Evolutionary conservation across 2,329 filamentous ascomycete species (phyloP).

Genomic region (Pseudohalonectria lignicola): DNA sequence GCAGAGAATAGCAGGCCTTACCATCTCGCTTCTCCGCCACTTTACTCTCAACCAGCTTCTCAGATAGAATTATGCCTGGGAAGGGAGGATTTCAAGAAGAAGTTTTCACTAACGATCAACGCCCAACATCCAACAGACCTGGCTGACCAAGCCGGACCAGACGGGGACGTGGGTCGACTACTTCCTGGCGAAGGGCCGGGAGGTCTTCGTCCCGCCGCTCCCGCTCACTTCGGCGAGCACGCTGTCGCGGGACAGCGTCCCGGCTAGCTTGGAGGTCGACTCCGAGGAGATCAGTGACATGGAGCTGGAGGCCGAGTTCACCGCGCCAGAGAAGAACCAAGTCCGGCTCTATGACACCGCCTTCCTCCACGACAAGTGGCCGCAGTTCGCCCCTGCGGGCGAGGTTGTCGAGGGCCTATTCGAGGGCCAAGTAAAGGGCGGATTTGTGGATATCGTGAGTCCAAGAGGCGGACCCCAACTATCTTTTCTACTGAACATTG

Average conservation of each 20-base stretch:
- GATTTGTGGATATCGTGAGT: too few species aligned
- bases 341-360: slow-evolving; percentile 14
- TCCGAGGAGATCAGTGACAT: too few species aligned
- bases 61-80: not conserved
- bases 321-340: slow-evolving; percentile 14
- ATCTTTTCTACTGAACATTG: too few species aligned
- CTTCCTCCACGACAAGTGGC: slow-evolving; percentile 24
- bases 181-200: slow-evolving; percentile 28
- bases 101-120: not conserved
- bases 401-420: too few species aligned
- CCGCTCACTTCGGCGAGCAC: slow-evolving; percentile 13
- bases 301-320: slow-evolving; percentile 22
- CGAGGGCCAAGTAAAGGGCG: too few species aligned
- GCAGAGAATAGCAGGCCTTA: too few species aligned
- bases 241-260: slow-evolving; percentile 22
- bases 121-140: slow-evolving; percentile 16
- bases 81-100: too few species aligned
- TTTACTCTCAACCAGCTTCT: not conserved
- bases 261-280: slow-evolving; percentile 9
- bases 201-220: slow-evolving; percentile 31
- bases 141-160: slow-evolving; percentile 34
- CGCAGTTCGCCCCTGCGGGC: too few species aligned
- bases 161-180: slow-evolving; percentile 31
- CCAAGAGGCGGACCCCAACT: too few species aligned
- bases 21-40: not conserved